Percentiles rank a stretch among this genome's conserved stretches.
These are phyloP conservation scores for Carex myosuroides DNA, from an alignment of 176 grass and related monocot species.

Conservation along the genomic window DNA sequence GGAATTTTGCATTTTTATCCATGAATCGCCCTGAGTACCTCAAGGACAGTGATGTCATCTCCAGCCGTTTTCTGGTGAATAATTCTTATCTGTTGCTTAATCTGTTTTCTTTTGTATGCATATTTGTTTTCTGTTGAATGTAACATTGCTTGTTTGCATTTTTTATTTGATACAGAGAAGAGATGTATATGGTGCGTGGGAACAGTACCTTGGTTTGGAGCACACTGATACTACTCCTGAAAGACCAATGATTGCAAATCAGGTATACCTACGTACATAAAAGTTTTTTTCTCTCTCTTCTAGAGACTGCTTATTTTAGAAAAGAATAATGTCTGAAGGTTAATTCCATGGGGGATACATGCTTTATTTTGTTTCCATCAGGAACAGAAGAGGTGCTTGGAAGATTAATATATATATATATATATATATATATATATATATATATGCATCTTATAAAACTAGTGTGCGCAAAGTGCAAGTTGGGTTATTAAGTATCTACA, in stretches of 20 bases:
- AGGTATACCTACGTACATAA: constrained; percentile 34
- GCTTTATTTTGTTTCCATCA: constrained; percentile 12
- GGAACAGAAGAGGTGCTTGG: not conserved
- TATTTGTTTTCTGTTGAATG: constrained; percentile 30
- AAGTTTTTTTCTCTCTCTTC: not conserved
- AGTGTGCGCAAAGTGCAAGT: not conserved
- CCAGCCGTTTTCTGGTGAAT: constrained; percentile 63
- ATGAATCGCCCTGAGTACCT: constrained; percentile 85
- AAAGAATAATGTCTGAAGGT: not conserved
- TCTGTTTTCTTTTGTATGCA: no score
- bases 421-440: no score
- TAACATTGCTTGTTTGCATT: not conserved
- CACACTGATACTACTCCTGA: constrained; percentile 77
- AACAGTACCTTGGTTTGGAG: constrained; percentile 93
- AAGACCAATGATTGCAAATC: constrained; percentile 63
- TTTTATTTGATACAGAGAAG: constrained; percentile 49
- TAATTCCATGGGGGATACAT: not conserved
- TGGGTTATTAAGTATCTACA: no score
- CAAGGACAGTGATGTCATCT: constrained; percentile 68
- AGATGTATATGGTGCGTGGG: constrained; percentile 93
- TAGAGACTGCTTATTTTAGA: not conserved
- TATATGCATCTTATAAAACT: not conserved
- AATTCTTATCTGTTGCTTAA: constrained; percentile 13
- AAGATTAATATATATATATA: no score
- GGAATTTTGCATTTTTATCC: constrained; percentile 87